Percentiles rank a stretch among this genome's conserved stretches.
phyloP scores from a whole-genome alignment of 768 basidiomycete genomes.

The Sutorius australiensis region DNA sequence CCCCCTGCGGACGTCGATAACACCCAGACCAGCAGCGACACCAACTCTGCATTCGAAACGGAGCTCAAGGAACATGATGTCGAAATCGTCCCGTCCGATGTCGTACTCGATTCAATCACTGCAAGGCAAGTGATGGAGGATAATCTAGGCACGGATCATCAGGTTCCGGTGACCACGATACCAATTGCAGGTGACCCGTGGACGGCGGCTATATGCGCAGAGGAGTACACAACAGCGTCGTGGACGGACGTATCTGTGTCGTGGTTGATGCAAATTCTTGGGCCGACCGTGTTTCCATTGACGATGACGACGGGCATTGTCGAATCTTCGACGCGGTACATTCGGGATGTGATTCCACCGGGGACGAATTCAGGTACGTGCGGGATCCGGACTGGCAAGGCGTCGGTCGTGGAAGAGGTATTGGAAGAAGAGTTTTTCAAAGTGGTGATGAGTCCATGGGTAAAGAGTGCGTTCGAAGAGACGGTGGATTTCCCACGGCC shows the following conservation, averaged over 20 bases:
- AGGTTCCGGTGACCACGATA: conserved; percentile 14
- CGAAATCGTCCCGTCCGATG: conserved; percentile 22
- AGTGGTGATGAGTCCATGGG: conserved; percentile 55
- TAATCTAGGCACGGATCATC: conserved; percentile 20
- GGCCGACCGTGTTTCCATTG: conserved; percentile 51
- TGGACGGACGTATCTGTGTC: conserved; percentile 27
- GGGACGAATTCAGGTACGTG: conserved; percentile 4
- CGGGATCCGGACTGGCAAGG: neutral
- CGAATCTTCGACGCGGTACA: conserved; percentile 57
- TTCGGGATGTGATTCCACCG: conserved; percentile 45
- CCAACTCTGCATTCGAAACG: conserved; percentile 32
- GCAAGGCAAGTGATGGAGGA: conserved; percentile 31
- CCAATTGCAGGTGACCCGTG: conserved; percentile 23
- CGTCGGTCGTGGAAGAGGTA: conserved; percentile 38
- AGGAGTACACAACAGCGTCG: conserved; percentile 25
- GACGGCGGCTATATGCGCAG: conserved; percentile 21
- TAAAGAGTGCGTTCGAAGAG: conserved; percentile 26
- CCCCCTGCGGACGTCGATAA: neutral
- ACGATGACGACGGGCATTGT: conserved; percentile 61
- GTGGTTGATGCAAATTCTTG: conserved; percentile 43
- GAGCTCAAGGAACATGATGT: conserved; percentile 35
- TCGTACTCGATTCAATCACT: conserved; percentile 28
- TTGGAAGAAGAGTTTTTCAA: conserved; percentile 41
- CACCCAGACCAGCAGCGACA: conserved; percentile 1
- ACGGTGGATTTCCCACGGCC: conserved; percentile 36